These are phyloP conservation scores for Lolium multiflorum DNA, from an alignment of 176 grass and related monocot species.

Conservation along the genomic window DNA sequence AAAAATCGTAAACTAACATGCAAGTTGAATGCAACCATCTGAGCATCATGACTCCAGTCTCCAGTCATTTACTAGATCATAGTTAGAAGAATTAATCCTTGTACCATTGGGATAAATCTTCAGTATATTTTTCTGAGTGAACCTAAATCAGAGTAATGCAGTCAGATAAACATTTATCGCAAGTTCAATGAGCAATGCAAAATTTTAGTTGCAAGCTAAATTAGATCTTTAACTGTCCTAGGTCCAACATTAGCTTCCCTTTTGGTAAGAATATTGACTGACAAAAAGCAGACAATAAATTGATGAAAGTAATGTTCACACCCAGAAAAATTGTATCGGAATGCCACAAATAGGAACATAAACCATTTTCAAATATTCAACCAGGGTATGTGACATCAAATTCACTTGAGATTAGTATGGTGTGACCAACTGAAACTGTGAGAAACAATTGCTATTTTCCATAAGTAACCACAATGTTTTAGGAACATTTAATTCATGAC, in stretches of 20 bases:
- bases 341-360: neutral
- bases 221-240: slow-evolving; percentile 11
- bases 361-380: slow-evolving; percentile 15
- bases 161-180: slow-evolving; percentile 25
- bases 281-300: slow-evolving; percentile 21
- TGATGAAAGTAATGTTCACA: neutral
- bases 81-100: slow-evolving; percentile 88
- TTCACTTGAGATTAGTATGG: neutral
- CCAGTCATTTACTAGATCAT: slow-evolving; percentile 78
- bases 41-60: slow-evolving; percentile 88
- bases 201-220: slow-evolving; percentile 17
- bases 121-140: slow-evolving; percentile 88
- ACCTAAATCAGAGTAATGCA: slow-evolving; percentile 56
- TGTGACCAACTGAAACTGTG: neutral
- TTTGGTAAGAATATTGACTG: neutral
- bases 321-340: neutral
- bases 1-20: slow-evolving; percentile 53
- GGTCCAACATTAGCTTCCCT: neutral
- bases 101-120: slow-evolving; percentile 91
- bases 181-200: neutral
- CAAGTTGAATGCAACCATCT: slow-evolving; percentile 99
- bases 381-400: neutral
- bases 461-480: neutral
- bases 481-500: neutral
- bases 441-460: neutral